phyloP scores from a whole-genome alignment of 2,329 filamentous ascomycete species.

The Fusarium avenaceum region DNA sequence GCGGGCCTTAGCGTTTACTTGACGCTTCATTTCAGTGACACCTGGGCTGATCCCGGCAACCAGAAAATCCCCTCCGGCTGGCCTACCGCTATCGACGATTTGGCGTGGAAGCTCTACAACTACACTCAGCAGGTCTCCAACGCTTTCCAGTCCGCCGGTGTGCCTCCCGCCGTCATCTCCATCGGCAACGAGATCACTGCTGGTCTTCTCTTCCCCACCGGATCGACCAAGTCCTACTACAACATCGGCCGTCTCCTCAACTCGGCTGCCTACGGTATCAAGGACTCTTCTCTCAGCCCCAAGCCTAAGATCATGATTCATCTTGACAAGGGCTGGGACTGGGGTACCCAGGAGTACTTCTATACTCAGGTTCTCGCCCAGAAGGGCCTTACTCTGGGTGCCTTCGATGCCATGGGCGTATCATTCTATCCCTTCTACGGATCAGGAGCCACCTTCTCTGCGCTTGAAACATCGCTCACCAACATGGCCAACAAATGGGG shows the following conservation, averaged over 20 bases:
- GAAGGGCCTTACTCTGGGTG: constrained; percentile 64
- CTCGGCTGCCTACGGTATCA: constrained; percentile 73
- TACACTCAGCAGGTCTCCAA: constrained; percentile 75
- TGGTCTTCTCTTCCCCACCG: constrained; percentile 75
- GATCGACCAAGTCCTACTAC: constrained; percentile 65
- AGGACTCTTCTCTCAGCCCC: constrained; percentile 68
- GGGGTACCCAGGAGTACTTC: constrained; percentile 74
- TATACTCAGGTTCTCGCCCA: constrained; percentile 69
- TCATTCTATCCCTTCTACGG: constrained; percentile 82
- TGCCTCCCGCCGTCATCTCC: constrained; percentile 72
- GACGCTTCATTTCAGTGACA: constrained; percentile 77
- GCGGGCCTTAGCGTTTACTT: constrained; percentile 72
- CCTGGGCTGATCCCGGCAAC: constrained; percentile 76
- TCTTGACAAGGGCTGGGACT: constrained; percentile 82
- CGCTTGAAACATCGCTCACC: constrained; percentile 66
- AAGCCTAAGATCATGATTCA: constrained; percentile 80
- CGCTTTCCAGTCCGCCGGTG: constrained; percentile 67
- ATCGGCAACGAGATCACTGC: constrained; percentile 81
- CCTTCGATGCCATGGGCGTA: constrained; percentile 80
- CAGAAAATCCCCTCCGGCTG: constrained; percentile 75
- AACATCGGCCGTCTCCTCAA: constrained; percentile 76
- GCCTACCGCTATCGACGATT: constrained; percentile 69
- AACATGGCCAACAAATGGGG: constrained; percentile 73
- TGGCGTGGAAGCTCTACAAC: constrained; percentile 75
- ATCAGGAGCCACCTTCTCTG: constrained; percentile 68